These are phyloP conservation scores for Backusella tuberculispora DNA, from an alignment of 192 early-diverging fungal species.

Conservation along the genomic window DNA sequence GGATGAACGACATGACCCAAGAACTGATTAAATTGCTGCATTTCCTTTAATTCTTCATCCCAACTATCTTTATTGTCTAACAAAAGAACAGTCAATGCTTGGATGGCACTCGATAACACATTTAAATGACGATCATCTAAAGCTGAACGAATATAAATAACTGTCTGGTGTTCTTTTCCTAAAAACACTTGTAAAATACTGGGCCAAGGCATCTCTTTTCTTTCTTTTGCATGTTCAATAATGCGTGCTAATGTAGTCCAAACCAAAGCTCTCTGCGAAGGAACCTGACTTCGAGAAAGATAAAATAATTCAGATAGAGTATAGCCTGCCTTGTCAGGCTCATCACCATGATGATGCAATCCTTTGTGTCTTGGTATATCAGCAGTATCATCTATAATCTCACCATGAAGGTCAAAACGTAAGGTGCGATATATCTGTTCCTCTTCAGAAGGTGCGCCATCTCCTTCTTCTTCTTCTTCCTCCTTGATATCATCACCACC, in stretches of 20 bases:
- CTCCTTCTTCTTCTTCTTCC: constrained; percentile 27
- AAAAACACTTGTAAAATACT: constrained; percentile 17
- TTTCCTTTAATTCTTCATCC: constrained; percentile 40
- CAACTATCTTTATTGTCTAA: constrained; percentile 23
- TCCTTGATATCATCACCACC: not conserved
- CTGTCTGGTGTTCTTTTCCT: constrained; percentile 17
- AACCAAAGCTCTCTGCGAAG: constrained; percentile 75
- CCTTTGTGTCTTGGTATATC: constrained; percentile 67
- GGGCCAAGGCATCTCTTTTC: not conserved
- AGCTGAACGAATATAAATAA: constrained; percentile 63
- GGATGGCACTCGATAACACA: constrained; percentile 56
- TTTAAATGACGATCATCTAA: constrained; percentile 69
- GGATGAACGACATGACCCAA: constrained; percentile 21
- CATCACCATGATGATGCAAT: constrained; percentile 89
- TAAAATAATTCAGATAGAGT: constrained; percentile 81
- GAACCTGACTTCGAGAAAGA: constrained; percentile 79
- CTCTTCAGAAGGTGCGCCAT: not conserved
- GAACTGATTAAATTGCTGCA: constrained; percentile 30
- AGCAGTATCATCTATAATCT: constrained; percentile 57
- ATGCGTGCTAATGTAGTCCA: constrained; percentile 65
- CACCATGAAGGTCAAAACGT: constrained; percentile 84
- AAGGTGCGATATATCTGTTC: constrained; percentile 35
- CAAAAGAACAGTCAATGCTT: constrained; percentile 51
- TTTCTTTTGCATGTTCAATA: constrained; percentile 49
- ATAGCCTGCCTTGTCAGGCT: constrained; percentile 86